Percentiles rank a stretch among this genome's conserved stretches.
Evolutionary conservation across 176 grass and related monocot genomes (phyloP).

Genomic region (Panicum miliaceum): DNA sequence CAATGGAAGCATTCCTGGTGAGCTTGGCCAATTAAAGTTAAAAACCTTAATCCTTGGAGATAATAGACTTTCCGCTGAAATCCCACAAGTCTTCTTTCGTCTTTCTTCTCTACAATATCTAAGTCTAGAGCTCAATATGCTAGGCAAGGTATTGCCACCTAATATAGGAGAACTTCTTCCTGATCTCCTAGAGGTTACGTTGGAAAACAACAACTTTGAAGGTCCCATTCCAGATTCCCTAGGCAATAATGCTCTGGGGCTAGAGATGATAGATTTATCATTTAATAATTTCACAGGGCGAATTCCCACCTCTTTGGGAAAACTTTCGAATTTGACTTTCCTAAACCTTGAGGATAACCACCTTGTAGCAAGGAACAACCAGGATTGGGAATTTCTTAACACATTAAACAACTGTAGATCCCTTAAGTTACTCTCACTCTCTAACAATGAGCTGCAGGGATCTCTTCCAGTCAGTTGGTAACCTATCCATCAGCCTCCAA

Average conservation of each 20-base stretch:
- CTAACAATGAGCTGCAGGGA: conserved; percentile 20
- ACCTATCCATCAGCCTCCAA: conserved; percentile 22
- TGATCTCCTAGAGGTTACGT: neutral
- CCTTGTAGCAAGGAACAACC: conserved; percentile 13
- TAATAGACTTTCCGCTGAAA: neutral
- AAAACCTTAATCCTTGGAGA: rapidly evolving
- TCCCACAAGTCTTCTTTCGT: neutral
- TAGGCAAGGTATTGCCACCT: neutral
- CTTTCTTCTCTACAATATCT: neutral
- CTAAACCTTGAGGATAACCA: conserved; percentile 6
- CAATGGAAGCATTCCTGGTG: neutral
- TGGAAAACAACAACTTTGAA: neutral
- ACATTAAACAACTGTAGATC: conserved; percentile 19
- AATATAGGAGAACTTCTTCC: conserved; percentile 27
- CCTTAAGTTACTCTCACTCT: neutral
- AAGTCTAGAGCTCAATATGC: neutral
- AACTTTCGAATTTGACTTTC: neutral
- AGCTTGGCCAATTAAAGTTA: neutral
- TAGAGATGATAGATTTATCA: conserved; percentile 15
- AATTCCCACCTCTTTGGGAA: conserved; percentile 39
- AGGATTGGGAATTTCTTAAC: conserved; percentile 42
- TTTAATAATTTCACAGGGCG: neutral
- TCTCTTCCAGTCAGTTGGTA: neutral
- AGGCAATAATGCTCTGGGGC: neutral
- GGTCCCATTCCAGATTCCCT: conserved; percentile 50